Conservation (phyloP, 306 rosid genomes). For the Parietaria judaica region DNA sequence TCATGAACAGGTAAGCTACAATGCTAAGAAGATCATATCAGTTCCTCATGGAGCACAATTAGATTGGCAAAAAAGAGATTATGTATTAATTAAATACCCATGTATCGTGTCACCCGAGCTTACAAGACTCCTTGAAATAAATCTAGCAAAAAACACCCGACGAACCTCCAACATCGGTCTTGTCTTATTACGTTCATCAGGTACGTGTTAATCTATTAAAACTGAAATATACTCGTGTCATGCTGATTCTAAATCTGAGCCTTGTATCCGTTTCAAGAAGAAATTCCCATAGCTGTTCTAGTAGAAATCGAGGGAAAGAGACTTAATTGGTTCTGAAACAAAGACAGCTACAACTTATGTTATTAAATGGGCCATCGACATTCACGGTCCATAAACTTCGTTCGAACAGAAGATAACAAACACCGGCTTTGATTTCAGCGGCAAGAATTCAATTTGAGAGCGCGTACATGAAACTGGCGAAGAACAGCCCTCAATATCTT, state of each 20-base stretch:
- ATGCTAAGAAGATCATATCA: conserved; percentile 23
- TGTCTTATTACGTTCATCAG: no score
- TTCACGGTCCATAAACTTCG: neutral
- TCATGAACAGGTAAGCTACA: conserved; percentile 60
- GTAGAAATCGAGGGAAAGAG: neutral
- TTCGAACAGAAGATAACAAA: neutral
- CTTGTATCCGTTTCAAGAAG: neutral
- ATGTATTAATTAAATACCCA: conserved; percentile 6
- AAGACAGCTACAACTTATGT: neutral
- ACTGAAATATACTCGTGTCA: neutral
- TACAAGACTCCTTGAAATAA: no score
- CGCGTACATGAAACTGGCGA: no score
- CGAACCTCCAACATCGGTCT: no score
- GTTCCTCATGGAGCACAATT: conserved; percentile 20
- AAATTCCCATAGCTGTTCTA: neutral
- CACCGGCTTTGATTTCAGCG: neutral
- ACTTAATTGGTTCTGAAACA: neutral
- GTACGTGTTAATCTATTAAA: no score
- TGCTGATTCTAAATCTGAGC: conserved; percentile 1
- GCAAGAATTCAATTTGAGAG: no score
- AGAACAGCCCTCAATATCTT: no score
- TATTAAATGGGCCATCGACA: neutral
- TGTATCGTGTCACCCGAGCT: neutral
- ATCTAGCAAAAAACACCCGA: no score
- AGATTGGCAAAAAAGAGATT: conserved; percentile 2